Conservation (phyloP, 2,329 filamentous ascomycete genomes). For the Bimuria novae-zelandiae region DNA sequence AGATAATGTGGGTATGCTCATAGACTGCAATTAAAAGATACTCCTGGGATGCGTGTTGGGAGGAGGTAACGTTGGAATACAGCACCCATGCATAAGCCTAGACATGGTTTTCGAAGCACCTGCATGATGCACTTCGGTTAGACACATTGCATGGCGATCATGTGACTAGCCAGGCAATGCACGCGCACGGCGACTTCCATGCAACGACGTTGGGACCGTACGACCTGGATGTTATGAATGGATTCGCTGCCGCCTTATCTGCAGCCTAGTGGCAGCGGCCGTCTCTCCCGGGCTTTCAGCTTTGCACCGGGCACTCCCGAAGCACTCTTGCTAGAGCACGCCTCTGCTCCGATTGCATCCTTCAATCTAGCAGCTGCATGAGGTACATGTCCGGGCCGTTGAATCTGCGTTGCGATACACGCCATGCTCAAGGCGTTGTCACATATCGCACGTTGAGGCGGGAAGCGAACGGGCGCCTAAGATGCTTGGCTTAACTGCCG, state of each 20-base stretch:
- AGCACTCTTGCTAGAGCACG: no score
- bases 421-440: conserved; percentile 1
- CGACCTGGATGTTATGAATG: background rate
- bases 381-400: background rate
- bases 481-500: background rate
- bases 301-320: background rate
- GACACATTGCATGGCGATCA: background rate
- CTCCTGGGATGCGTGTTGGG: no score
- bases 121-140: conserved; percentile 3
- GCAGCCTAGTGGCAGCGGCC: background rate
- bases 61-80: conserved; percentile 4
- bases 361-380: background rate
- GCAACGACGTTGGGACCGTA: background rate
- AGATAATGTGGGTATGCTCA: no score
- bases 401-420: background rate
- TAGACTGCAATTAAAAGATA: no score
- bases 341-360: background rate
- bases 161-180: background rate
- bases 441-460: background rate
- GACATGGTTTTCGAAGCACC: conserved; percentile 1
- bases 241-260: background rate
- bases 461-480: conserved; percentile 5
- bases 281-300: background rate
- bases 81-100: background rate
- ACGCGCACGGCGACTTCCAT: background rate